Percentiles rank a stretch among this genome's conserved stretches.
phyloP scores from a whole-genome alignment of 2,329 filamentous ascomycete genomes.

The Aureobasidium sp. region DNA sequence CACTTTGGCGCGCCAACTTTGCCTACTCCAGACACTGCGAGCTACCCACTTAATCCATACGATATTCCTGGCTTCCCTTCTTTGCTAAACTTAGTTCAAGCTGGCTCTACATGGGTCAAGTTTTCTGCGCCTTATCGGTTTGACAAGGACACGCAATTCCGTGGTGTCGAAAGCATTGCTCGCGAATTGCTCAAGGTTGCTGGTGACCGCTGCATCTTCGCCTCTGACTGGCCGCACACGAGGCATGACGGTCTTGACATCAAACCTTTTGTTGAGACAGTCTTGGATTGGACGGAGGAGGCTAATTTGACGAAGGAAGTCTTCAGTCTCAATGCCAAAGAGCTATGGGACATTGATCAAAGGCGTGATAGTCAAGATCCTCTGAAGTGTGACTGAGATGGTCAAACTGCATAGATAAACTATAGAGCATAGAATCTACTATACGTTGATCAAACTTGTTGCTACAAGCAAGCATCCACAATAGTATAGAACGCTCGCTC shows the following conservation, averaged over 20 bases:
- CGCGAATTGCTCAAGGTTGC: conserved; percentile 43
- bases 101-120: conserved; percentile 49
- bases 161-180: conserved; percentile 42
- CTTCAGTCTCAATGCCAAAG: conserved; percentile 51
- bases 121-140: conserved; percentile 54
- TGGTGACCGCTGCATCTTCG: conserved; percentile 47
- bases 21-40: conserved; percentile 25
- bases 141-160: conserved; percentile 36
- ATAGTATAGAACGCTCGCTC: background rate
- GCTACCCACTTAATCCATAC: conserved; percentile 27
- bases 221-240: conserved; percentile 60
- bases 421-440: background rate
- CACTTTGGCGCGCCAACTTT: conserved; percentile 44
- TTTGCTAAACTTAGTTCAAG: conserved; percentile 40
- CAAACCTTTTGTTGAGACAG: conserved; percentile 46
- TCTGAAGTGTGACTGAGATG: background rate
- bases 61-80: conserved; percentile 44
- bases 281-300: conserved; percentile 47
- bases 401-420: background rate
- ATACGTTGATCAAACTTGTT: background rate
- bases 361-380: background rate
- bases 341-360: conserved; percentile 34
- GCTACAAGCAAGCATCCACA: background rate
- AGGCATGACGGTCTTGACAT: conserved; percentile 53
- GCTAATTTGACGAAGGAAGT: conserved; percentile 40